Evolutionary conservation across 176 grass and related monocot species (phyloP).

Genomic region (Raddia guianensis): DNA sequence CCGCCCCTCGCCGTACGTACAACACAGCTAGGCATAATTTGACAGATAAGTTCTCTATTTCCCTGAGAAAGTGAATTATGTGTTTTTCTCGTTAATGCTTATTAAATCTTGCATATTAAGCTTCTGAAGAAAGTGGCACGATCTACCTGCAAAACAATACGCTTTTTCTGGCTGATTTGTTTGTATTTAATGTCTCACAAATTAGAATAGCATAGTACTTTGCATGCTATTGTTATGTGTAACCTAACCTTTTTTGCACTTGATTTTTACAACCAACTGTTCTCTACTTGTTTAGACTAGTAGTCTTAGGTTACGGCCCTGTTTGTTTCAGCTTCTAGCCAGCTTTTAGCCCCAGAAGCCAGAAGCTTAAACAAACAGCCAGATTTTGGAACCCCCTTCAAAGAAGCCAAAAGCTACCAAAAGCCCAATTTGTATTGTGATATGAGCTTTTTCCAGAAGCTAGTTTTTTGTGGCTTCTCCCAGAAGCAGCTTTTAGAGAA

Average conservation of each 20-base stretch:
- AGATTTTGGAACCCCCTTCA: too few species aligned
- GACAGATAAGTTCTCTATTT: slow-evolving; percentile 25
- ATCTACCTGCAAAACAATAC: not conserved
- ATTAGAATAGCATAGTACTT: not conserved
- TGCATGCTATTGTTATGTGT: not conserved
- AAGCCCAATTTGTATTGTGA: too few species aligned
- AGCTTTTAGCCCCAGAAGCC: too few species aligned
- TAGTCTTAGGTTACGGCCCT: slow-evolving; percentile 13
- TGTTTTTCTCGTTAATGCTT: not conserved
- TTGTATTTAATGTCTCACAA: not conserved
- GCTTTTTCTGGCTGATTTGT: not conserved
- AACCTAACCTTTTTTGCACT: not conserved
- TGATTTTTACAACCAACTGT: not conserved
- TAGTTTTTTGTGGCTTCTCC: too few species aligned
- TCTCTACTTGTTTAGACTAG: not conserved
- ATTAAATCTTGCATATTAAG: not conserved
- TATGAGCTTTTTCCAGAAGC: too few species aligned
- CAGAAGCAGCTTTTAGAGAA: too few species aligned
- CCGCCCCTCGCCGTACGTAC: too few species aligned
- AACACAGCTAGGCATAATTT: not conserved
- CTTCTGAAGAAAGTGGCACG: not conserved
- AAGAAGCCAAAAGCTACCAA: too few species aligned
- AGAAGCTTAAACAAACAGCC: too few species aligned
- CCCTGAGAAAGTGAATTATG: not conserved
- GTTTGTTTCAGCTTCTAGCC: too few species aligned